Conservation (phyloP, 164 flowering plant species). For the Berberis thunbergii region DNA sequence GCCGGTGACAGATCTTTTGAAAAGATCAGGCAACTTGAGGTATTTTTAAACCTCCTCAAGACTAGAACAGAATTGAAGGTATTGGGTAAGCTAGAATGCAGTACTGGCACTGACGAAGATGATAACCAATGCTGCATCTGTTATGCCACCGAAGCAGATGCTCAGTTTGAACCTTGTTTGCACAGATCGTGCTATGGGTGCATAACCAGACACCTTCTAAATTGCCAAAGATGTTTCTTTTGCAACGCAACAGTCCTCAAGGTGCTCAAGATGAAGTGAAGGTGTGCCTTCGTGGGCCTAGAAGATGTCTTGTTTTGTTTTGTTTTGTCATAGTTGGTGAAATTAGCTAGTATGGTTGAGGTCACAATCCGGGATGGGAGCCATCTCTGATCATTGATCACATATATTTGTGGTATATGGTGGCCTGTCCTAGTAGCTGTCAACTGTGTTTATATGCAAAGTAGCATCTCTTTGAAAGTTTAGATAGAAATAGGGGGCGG, state of each 20-base stretch:
- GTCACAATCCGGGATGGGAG: no score
- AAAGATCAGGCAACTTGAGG: constrained; percentile 49
- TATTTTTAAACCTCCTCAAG: constrained; percentile 40
- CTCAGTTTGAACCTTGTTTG: constrained; percentile 59
- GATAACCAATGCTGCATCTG: constrained; percentile 77
- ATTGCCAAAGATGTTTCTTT: constrained; percentile 87
- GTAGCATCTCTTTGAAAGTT: not conserved
- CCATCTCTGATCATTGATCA: not conserved
- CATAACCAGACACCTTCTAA: constrained; percentile 84
- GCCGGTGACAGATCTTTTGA: constrained; percentile 32
- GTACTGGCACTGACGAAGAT: constrained; percentile 20
- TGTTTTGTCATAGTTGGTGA: not conserved
- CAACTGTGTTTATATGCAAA: not conserved
- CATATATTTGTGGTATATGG: not conserved
- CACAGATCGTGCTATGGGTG: constrained; percentile 80
- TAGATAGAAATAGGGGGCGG: not conserved
- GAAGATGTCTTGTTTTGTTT: not conserved
- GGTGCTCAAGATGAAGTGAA: constrained; percentile 27
- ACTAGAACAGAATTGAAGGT: constrained; percentile 27
- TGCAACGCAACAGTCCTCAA: constrained; percentile 61
- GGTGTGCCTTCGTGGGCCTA: not conserved
- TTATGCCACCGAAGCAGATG: constrained; percentile 55
- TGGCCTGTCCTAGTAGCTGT: not conserved
- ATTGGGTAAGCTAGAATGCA: constrained; percentile 5
- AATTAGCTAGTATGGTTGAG: not conserved